These are phyloP conservation scores for Pichia rugopelliculosa DNA, from an alignment of 805 yeast species.

Conservation along the genomic window DNA sequence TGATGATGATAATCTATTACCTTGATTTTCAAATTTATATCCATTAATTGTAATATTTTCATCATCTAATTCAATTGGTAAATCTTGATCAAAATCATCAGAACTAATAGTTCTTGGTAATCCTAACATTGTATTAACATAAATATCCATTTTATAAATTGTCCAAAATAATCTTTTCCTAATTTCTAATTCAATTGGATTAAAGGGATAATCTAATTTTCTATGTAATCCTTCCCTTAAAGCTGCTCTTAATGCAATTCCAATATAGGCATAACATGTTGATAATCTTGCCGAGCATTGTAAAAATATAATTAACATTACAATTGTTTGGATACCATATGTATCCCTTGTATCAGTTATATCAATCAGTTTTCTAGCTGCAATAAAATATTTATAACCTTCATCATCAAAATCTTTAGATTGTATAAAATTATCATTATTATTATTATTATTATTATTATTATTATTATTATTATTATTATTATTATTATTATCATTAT, in stretches of 20 bases:
- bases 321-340: slow-evolving; percentile 75
- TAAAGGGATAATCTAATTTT: slow-evolving; percentile 53
- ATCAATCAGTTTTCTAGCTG: slow-evolving; percentile 72
- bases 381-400: slow-evolving; percentile 72
- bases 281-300: slow-evolving; percentile 85
- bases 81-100: slow-evolving; percentile 79
- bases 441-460: not conserved
- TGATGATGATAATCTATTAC: slow-evolving; percentile 55
- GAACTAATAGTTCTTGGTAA: slow-evolving; percentile 70
- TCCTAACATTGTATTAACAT: slow-evolving; percentile 81
- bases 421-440: slow-evolving; percentile 15
- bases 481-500: slow-evolving; percentile 18
- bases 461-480: slow-evolving; percentile 12
- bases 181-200: slow-evolving; percentile 76
- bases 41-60: slow-evolving; percentile 71
- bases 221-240: slow-evolving; percentile 78
- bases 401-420: slow-evolving; percentile 52
- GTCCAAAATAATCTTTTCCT: slow-evolving; percentile 85
- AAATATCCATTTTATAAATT: slow-evolving; percentile 82
- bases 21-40: slow-evolving; percentile 35
- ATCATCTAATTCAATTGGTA: slow-evolving; percentile 81
- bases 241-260: slow-evolving; percentile 79
- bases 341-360: slow-evolving; percentile 79
- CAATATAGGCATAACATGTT: slow-evolving; percentile 84
- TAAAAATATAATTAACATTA: slow-evolving; percentile 76